A percentile compares a stretch with the other conserved stretches of the same genome.
phyloP scores from a whole-genome alignment of 345 rosid genomes.

The Mallotus nudiflorus region DNA sequence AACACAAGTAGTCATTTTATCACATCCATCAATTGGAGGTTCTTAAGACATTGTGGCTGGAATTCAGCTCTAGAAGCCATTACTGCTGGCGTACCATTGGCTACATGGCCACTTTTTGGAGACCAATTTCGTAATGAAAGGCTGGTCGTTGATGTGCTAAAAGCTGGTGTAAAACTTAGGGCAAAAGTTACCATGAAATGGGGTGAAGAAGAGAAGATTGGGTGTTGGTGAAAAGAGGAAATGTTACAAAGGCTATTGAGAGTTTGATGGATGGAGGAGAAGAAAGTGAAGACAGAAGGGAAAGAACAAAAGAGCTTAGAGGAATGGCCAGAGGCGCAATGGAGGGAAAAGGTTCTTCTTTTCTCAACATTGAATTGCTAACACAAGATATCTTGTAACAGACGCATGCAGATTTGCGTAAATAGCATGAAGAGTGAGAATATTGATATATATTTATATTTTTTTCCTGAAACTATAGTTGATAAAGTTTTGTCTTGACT shows the following conservation, averaged over 20 bases:
- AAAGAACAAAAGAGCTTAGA: slow-evolving; percentile 7
- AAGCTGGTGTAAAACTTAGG: slow-evolving; percentile 14
- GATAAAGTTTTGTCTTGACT: too few relatives aligned
- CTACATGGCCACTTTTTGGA: too few relatives aligned
- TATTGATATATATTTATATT: too few relatives aligned
- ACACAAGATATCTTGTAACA: slow-evolving; percentile 11
- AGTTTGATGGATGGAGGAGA: slow-evolving; percentile 11
- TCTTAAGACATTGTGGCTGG: slow-evolving; percentile 9
- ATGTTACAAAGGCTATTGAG: slow-evolving; percentile 4
- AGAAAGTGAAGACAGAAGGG: slow-evolving; percentile 17
- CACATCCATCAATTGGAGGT: slow-evolving; percentile 21
- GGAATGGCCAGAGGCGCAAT: slow-evolving; percentile 12
- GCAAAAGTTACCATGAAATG: slow-evolving; percentile 1
- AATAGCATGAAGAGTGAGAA: too few relatives aligned
- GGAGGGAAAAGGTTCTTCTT: slow-evolving; percentile 7
- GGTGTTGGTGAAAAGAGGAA: slow-evolving; percentile 17
- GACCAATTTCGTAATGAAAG: too few relatives aligned
- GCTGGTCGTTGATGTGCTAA: too few relatives aligned
- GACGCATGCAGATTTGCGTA: too few relatives aligned
- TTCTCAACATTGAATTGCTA: slow-evolving; percentile 5
- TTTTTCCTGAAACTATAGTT: too few relatives aligned
- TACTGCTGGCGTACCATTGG: slow-evolving; percentile 1
- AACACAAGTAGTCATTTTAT: slow-evolving; percentile 13
- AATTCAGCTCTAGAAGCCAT: slow-evolving; percentile 13
- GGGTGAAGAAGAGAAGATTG: slow-evolving; percentile 22